phyloP scores from a whole-genome alignment of 148 eudicot species.

The Cornus suecica region DNA sequence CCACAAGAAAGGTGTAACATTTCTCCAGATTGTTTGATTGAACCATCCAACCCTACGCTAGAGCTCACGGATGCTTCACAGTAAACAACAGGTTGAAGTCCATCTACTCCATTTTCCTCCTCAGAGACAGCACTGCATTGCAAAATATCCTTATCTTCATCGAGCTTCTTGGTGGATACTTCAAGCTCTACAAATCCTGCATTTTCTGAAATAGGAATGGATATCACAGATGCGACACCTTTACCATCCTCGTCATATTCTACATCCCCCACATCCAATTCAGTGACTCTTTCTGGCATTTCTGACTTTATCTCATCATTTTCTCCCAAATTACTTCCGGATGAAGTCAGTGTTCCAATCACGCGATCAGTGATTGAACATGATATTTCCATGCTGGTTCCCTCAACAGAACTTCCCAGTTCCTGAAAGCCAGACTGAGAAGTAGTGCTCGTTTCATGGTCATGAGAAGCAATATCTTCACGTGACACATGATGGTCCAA shows the following conservation, averaged over 20 bases:
- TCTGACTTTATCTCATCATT: conserved; percentile 16
- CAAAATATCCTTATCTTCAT: conserved; percentile 3
- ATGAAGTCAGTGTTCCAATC: conserved; percentile 21
- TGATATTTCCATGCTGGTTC: conserved; percentile 27
- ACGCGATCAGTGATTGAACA: conserved; percentile 21
- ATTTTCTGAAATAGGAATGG: conserved; percentile 1
- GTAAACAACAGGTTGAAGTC: conserved; percentile 13
- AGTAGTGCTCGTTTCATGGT: conserved; percentile 1
- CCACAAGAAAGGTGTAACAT: conserved; percentile 5
- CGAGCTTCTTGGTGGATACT: conserved; percentile 2
- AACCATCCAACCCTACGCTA: conserved; percentile 11
- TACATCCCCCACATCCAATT: conserved; percentile 10
- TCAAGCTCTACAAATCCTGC: conserved; percentile 12
- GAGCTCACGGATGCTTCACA: conserved; percentile 17
- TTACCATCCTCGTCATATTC: conserved; percentile 20
- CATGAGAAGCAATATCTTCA: conserved; percentile 9
- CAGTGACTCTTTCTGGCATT: conserved; percentile 8
- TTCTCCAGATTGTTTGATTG: conserved; percentile 13
- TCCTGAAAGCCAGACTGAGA: conserved; percentile 18
- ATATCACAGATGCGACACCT: conserved; percentile 18
- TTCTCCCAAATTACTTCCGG: conserved; percentile 29
- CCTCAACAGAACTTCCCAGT: conserved; percentile 18
- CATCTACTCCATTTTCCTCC: conserved; percentile 17
- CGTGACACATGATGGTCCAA: conserved; percentile 4
- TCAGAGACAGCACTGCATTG: background rate